Conservation (phyloP, 306 rosid genomes). For the Pyrus betulifolia region DNA sequence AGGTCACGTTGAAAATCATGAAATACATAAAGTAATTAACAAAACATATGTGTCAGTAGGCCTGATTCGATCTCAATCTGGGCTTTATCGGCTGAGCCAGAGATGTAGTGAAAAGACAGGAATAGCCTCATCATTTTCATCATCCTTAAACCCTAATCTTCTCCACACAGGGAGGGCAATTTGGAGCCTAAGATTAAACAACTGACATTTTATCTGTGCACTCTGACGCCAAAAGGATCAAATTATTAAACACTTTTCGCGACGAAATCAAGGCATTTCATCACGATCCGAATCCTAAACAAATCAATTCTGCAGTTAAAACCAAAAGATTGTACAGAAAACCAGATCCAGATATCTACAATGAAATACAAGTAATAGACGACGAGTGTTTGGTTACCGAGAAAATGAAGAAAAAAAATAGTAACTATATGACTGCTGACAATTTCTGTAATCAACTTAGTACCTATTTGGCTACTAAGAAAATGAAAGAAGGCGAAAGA, state of each 20-base stretch:
- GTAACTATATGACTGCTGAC: neutral
- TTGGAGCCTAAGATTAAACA: neutral
- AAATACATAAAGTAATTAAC: slow-evolving; percentile 5
- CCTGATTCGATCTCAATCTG: neutral
- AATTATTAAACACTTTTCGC: neutral
- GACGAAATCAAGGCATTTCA: slow-evolving; percentile 8
- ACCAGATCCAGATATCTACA: neutral
- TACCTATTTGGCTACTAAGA: neutral
- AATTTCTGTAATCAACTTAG: neutral
- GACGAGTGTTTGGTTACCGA: neutral
- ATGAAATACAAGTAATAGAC: neutral
- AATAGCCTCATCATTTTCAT: slow-evolving; percentile 9
- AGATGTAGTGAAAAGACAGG: slow-evolving; percentile 5
- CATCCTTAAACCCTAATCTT: slow-evolving; percentile 8
- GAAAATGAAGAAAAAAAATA: neutral
- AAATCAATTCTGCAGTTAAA: slow-evolving; percentile 1
- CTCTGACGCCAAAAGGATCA: neutral
- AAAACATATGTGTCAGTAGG: slow-evolving; percentile 8
- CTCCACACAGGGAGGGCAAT: neutral
- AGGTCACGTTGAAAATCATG: slow-evolving; percentile 8
- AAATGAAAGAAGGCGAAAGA: neutral
- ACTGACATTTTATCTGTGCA: neutral
- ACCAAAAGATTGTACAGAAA: neutral
- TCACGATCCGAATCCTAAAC: neutral
- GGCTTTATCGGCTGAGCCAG: neutral